phyloP scores from a whole-genome alignment of 2,329 filamentous ascomycete genomes.

The Lasiodiplodia sp. region DNA sequence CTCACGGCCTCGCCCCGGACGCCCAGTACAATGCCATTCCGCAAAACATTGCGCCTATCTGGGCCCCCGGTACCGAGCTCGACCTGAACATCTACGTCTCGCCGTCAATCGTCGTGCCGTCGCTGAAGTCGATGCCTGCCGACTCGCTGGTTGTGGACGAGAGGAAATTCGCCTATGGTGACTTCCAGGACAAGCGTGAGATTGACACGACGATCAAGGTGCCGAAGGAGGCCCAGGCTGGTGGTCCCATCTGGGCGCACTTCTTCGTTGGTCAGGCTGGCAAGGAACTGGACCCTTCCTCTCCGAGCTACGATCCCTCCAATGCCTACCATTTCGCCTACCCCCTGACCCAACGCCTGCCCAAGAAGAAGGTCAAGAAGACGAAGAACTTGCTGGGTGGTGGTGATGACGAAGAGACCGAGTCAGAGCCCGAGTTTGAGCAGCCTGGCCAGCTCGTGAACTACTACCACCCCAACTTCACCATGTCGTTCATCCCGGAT shows the following conservation, averaged over 20 bases:
- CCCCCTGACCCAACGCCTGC: slow-evolving; percentile 86
- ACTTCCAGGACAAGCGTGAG: slow-evolving; percentile 79
- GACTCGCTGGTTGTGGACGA: slow-evolving; percentile 80
- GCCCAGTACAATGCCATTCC: slow-evolving; percentile 72
- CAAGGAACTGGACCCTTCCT: slow-evolving; percentile 76
- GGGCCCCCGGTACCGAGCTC: slow-evolving; percentile 78
- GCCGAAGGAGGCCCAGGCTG: slow-evolving; percentile 82
- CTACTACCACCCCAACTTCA: slow-evolving; percentile 96
- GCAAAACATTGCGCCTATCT: slow-evolving; percentile 81
- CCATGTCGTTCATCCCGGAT: slow-evolving; percentile 84
- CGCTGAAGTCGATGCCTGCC: slow-evolving; percentile 69
- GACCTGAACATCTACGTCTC: slow-evolving; percentile 89
- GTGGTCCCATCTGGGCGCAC: slow-evolving; percentile 93
- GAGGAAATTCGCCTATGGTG: slow-evolving; percentile 78
- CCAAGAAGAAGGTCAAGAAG: slow-evolving; percentile 89
- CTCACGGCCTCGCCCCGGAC: slow-evolving; percentile 53
- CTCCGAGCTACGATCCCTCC: slow-evolving; percentile 73
- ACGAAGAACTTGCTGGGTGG: slow-evolving; percentile 79
- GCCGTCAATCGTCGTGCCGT: slow-evolving; percentile 71
- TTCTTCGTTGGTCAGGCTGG: slow-evolving; percentile 86
- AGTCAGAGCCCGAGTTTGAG: slow-evolving; percentile 59
- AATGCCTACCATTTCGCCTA: slow-evolving; percentile 84
- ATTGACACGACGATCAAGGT: slow-evolving; percentile 80
- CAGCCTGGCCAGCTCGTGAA: slow-evolving; percentile 74
- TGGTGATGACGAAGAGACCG: slow-evolving; percentile 55